Base-by-base conservation (phyloP, 2,329 filamentous ascomycete genomes). In the Diaporthe sp. region DNA sequence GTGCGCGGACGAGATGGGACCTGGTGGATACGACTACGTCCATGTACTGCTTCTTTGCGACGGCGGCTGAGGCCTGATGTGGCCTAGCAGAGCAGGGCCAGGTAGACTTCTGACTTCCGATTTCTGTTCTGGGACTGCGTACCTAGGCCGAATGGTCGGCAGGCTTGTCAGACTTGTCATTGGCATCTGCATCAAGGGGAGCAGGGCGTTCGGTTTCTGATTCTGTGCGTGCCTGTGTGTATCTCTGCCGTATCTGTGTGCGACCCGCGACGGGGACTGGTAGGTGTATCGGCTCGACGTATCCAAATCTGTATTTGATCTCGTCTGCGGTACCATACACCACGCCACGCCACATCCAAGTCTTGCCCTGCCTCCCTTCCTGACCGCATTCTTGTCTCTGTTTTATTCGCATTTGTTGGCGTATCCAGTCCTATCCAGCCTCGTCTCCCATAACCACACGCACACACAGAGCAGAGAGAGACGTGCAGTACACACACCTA, bases 241-340 rank as follows among this genome's bases (percentile, higher is more conserved):
- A 28, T 70, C 65, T 70, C 28, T 68, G 13, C 63, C 47, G 31
- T 53, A 55, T 70, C 65, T 55, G 49, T 55, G 65, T 70, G 65
- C 31, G 65, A 42, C 65, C 60, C 49, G 4, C 53, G 28, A 57
- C 25, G 4, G 28, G 60, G 60, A 47, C 25, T 65, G 61, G 42
- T 22, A 22, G 53, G 42, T 65, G 42, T 53, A n/a, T 70, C 49
- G 34, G 65, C 65, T 70, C n/a, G 49, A 70, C 65, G 49, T 55
- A 70, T 70, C 65, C 65, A 70, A 70, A 70, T 70, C 65, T 70
- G 47, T 42, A 70, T 42, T 55, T 70, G 65, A 70, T 70, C 65
- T 70, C 49, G 65, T 49, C 31, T n/a, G 42, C 61, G 42, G 42
- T 49, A 49, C 42, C n/a, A 9, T 42, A 55, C 65, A 53, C 47